Base-by-base conservation (phyloP, 108 stramenopile species). In the Parietichytrium sp. region DNA sequence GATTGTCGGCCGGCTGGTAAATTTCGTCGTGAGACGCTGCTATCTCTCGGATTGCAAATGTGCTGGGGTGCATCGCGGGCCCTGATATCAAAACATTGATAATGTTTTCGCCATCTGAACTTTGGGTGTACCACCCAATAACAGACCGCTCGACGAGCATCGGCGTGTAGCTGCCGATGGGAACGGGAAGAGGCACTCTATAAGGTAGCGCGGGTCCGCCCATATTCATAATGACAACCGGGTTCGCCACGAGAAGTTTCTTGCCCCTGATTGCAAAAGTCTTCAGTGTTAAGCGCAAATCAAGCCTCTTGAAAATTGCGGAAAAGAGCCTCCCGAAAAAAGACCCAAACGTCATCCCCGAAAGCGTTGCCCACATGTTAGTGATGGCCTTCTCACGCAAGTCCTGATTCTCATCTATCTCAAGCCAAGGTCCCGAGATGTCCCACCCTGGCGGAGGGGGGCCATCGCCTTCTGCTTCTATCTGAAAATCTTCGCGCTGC, bases 141-240 rank as follows among this genome's bases (percentile, higher is more conserved):
- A n/a, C n/a, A n/a, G n/a, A n/a, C n/a, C n/a, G n/a, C n/a, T n/a
- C 61, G 42, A 72, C 61, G 13, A 72, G 38, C 61, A 72, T 72
- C 6, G 61, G 61, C n/a, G n/a, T n/a, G n/a, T n/a, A n/a, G n/a
- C n/a, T n/a, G n/a, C n/a, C n/a, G n/a, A n/a, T n/a, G n/a, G n/a
- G n/a, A n/a, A n/a, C n/a, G n/a, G n/a, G n/a, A n/a, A n/a, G n/a
- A n/a, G n/a, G n/a, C n/a, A n/a, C n/a, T n/a, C n/a, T n/a, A n/a
- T n/a, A n/a, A n/a, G n/a, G n/a, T n/a, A 45, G 61, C 38, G 61
- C 38, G 38, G 36, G 36, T 1, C 61, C 61, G 1, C 45, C 45
- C 38, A 72, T 33, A 20, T 27, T 72, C n/a, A 42, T 42, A 20
- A 72, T 42, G 33, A 72, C 23, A 20, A 33, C 38, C 42, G 61